A percentile compares a stretch with the other conserved stretches of the same genome.
phyloP scores from a whole-genome alignment of 352 stramenopile species.

The Pythium guiyangense region DNA sequence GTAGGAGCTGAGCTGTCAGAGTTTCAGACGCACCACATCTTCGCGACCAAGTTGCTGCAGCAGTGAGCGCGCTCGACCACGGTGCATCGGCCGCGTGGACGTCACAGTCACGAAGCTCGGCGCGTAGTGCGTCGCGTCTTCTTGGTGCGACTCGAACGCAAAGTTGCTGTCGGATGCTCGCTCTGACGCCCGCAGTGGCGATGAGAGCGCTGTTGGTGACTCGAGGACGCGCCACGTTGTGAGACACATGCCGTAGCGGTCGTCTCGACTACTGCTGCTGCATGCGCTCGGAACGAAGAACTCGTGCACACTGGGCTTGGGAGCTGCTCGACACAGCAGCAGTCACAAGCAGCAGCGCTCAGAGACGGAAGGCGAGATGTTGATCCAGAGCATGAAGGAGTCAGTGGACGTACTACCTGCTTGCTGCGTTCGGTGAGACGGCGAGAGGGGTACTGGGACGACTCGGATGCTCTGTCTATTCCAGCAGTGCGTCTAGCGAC shows the following conservation, averaged over 20 bases:
- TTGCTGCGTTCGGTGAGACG: constrained; percentile 16
- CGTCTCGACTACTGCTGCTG: background rate
- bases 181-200: too few relatives aligned
- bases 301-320: constrained; percentile 30
- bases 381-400: background rate
- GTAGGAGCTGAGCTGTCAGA: background rate
- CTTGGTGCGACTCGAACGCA: constrained; percentile 1
- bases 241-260: constrained; percentile 33
- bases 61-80: constrained; percentile 17
- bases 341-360: background rate
- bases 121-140: constrained; percentile 3
- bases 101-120: constrained; percentile 16
- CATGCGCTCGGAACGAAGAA: constrained; percentile 26
- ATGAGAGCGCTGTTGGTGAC: background rate
- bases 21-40: background rate
- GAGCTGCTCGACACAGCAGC: constrained; percentile 10
- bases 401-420: constrained; percentile 6
- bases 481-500: constrained; percentile 37
- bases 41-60: constrained; percentile 21
- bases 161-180: constrained; percentile 2
- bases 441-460: constrained; percentile 13
- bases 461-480: constrained; percentile 21
- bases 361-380: too few relatives aligned
- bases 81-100: constrained; percentile 17
- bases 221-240: constrained; percentile 10